A percentile compares a stretch with the other conserved stretches of the same genome.
These are phyloP conservation scores for Bipolaris sorokiniana DNA, from an alignment of 2,329 filamentous ascomycete species.

Conservation along the genomic window DNA sequence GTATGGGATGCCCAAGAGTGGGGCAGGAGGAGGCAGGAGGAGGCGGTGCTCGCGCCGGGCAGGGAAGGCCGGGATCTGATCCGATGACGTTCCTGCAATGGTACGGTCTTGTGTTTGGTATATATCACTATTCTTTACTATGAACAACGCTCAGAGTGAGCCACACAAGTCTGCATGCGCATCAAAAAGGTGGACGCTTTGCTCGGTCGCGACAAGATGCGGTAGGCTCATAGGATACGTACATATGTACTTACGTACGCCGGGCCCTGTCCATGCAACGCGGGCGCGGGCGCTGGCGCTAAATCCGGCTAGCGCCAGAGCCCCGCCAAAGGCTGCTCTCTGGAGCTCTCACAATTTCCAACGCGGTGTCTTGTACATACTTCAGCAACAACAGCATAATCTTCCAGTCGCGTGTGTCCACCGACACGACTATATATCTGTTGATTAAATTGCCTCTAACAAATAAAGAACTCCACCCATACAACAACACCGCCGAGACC, in stretches of 20 bases:
- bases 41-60: constrained; percentile 35
- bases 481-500: not conserved
- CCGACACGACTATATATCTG: not conserved
- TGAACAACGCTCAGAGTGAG: not conserved
- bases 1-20: constrained; percentile 34
- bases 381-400: not conserved
- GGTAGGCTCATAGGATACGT: not conserved
- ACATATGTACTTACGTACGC: not conserved
- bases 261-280: constrained; percentile 28
- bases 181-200: constrained; percentile 13
- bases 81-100: constrained; percentile 15
- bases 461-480: not conserved
- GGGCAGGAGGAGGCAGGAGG: constrained; percentile 32
- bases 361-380: constrained; percentile 2
- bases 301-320: constrained; percentile 33
- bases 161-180: constrained; percentile 2
- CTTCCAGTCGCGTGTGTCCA: not conserved
- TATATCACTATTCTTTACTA: not conserved
- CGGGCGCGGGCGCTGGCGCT: constrained; percentile 25
- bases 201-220: constrained; percentile 12
- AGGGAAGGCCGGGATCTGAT: constrained; percentile 29
- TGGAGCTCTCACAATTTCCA: constrained; percentile 29
- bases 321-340: constrained; percentile 31
- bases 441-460: not conserved
- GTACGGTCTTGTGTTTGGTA: not conserved